Conservation (phyloP, 2,329 filamentous ascomycete species). For the Emydomyces testavorans region DNA sequence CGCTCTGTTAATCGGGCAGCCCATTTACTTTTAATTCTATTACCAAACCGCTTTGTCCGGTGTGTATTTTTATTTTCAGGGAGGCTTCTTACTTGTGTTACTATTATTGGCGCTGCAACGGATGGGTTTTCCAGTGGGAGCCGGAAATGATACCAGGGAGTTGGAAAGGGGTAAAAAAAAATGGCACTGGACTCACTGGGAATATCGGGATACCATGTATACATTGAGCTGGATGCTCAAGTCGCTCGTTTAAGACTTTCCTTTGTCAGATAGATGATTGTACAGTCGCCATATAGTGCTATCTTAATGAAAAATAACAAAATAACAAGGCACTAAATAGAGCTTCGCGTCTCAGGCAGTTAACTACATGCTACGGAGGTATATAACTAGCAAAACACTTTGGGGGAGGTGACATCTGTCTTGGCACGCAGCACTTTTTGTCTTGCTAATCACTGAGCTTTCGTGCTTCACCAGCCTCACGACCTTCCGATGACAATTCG, state of each 20-base stretch:
- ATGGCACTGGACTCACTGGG: neutral
- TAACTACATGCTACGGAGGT: no score
- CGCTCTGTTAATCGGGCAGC: constrained; percentile 3
- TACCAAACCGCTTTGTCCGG: neutral
- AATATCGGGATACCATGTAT: neutral
- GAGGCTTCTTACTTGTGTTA: constrained; percentile 3
- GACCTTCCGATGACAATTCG: neutral
- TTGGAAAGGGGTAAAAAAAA: constrained; percentile 5
- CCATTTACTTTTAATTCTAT: neutral
- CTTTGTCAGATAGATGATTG: constrained; percentile 2
- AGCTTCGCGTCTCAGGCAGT: neutral
- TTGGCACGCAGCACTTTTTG: constrained; percentile 9
- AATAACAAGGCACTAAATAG: neutral
- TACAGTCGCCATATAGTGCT: neutral
- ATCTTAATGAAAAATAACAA: neutral
- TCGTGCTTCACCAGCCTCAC: constrained; percentile 1
- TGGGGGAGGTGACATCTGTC: neutral
- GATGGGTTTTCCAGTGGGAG: constrained; percentile 1
- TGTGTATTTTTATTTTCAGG: constrained; percentile 10
- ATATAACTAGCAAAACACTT: no score
- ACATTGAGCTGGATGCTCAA: neutral
- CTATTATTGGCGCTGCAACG: neutral
- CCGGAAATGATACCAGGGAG: constrained; percentile 9
- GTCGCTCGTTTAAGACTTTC: constrained; percentile 4
- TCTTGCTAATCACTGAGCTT: no score